These are phyloP conservation scores for Boletus sp. DNA, from an alignment of 768 basidiomycete genomes.

Conservation along the genomic window DNA sequence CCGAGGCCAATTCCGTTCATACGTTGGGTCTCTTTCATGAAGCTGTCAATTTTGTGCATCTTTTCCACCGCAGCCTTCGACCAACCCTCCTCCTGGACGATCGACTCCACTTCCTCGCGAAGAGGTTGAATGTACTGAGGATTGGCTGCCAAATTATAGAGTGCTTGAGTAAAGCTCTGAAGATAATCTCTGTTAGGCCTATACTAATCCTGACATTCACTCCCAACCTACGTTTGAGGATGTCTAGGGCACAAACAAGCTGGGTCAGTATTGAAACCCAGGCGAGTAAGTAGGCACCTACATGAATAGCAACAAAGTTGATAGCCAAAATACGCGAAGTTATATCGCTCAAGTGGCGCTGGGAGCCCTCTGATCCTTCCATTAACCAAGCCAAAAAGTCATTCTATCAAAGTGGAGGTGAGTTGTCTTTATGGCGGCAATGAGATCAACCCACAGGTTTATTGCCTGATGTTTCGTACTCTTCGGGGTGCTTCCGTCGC, in stretches of 20 bases:
- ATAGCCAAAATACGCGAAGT: slow-evolving; percentile 5
- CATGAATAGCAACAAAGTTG: slow-evolving; percentile 26
- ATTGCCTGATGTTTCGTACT: neutral
- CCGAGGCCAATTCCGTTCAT: slow-evolving; percentile 22
- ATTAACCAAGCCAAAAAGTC: slow-evolving; percentile 37
- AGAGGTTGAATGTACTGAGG: too few relatives aligned
- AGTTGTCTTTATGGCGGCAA: neutral
- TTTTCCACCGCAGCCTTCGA: too few relatives aligned
- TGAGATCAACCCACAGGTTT: neutral
- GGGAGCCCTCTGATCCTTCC: slow-evolving; percentile 17
- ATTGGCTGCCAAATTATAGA: slow-evolving; percentile 9
- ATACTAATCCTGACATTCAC: too few relatives aligned
- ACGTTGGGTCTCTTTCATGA: too few relatives aligned
- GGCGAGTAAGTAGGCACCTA: neutral
- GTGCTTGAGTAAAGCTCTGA: slow-evolving; percentile 9
- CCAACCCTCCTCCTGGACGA: slow-evolving; percentile 16
- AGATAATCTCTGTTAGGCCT: neutral
- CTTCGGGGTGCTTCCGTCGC: neutral
- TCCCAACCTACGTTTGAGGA: slow-evolving; percentile 5
- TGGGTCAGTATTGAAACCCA: neutral
- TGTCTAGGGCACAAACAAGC: neutral
- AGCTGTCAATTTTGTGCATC: too few relatives aligned
- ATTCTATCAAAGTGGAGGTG: slow-evolving; percentile 15
- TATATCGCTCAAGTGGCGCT: slow-evolving; percentile 22
- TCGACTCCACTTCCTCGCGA: slow-evolving; percentile 15